Evolutionary conservation across 176 grass and related monocot genomes (phyloP).

Genomic region (Oryza australiensis): DNA sequence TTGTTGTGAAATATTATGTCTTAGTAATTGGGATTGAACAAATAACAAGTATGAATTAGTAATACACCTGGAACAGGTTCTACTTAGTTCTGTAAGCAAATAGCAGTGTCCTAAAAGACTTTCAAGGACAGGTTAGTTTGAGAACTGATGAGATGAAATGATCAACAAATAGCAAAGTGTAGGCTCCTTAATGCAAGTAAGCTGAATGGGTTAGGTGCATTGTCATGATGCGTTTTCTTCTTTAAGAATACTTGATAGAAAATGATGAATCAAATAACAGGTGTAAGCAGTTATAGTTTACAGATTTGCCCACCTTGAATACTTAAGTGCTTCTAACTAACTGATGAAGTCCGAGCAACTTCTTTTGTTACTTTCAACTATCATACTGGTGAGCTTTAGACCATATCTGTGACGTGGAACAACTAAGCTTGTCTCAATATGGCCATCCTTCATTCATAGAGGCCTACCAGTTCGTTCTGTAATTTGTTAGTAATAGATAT

Average conservation of each 20-base stretch:
- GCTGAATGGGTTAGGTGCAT: not conserved
- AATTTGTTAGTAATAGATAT: not conserved
- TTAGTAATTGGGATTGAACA: not conserved
- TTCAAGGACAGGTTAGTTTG: not conserved
- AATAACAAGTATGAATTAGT: not conserved
- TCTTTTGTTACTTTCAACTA: not conserved
- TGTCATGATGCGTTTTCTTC: not conserved
- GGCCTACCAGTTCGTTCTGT: not conserved
- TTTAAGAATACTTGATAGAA: not conserved
- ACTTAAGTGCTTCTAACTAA: not conserved
- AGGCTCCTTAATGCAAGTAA: not conserved
- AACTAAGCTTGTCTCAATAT: not conserved
- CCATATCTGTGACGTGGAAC: not conserved
- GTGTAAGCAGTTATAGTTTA: not conserved
- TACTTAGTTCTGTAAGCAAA: slow-evolving; percentile 10
- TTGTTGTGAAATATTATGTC: not conserved
- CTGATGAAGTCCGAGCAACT: not conserved
- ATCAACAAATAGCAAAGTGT: not conserved
- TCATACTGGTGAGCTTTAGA: not conserved
- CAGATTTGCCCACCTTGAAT: not conserved
- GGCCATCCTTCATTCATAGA: not conserved
- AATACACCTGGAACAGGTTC: not conserved
- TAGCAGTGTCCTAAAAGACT: not conserved
- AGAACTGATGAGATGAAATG: not conserved
- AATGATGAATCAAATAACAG: not conserved